Conservation (phyloP, 73 alveolate species). For the Paramecium sonneborni region DNA sequence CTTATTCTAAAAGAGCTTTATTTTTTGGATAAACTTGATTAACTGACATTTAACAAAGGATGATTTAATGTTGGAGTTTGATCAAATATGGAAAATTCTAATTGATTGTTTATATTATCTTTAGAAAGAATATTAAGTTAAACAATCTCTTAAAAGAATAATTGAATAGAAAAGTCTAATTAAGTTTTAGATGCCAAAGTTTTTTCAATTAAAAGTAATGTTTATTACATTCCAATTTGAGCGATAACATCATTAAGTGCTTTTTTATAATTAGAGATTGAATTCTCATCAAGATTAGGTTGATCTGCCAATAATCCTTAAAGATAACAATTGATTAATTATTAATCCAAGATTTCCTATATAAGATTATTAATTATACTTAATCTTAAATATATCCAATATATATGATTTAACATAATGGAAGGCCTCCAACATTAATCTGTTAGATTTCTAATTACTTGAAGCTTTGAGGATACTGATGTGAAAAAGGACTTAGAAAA, state of each 20-base stretch:
- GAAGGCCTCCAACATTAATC: background rate
- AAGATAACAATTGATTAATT: background rate
- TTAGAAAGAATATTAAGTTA: background rate
- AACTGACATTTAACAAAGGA: background rate
- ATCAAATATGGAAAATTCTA: background rate
- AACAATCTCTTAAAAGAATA: background rate
- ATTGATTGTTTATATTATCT: background rate
- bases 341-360: background rate
- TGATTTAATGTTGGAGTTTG: constrained; percentile 12
- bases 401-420: background rate
- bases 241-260: background rate
- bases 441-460: background rate
- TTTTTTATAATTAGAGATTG: background rate
- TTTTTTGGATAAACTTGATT: background rate
- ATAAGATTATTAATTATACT: background rate
- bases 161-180: background rate
- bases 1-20: background rate
- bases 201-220: background rate
- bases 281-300: background rate
- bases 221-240: background rate
- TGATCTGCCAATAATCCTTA: background rate
- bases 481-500: background rate
- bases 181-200: background rate
- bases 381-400: background rate
- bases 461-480: background rate